phyloP scores from a whole-genome alignment of 2,329 filamentous ascomycete species.

The Plenodomus lindquistii region DNA sequence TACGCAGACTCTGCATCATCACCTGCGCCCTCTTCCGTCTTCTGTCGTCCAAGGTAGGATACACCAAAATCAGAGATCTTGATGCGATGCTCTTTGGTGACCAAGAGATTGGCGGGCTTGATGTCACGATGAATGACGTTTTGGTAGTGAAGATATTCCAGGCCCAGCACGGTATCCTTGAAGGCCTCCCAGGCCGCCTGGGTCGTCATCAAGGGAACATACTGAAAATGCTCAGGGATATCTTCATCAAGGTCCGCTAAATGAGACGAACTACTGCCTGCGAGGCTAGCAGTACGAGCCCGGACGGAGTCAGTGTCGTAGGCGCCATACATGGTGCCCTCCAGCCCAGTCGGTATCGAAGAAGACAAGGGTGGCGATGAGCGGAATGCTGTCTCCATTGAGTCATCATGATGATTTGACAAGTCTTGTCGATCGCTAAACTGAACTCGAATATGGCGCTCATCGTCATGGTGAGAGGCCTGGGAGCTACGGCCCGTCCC shows the following conservation, averaged over 20 bases:
- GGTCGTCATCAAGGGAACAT: slow-evolving; percentile 90
- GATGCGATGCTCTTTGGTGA: slow-evolving; percentile 80
- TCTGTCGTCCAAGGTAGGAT: slow-evolving; percentile 90
- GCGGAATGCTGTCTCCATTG: slow-evolving; percentile 44
- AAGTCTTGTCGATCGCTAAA: slow-evolving; percentile 25
- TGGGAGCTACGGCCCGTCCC: slow-evolving; percentile 32
- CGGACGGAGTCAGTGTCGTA: slow-evolving; percentile 64
- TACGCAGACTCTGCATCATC: slow-evolving; percentile 79
- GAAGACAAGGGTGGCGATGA: slow-evolving; percentile 25
- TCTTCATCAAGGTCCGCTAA: slow-evolving; percentile 52
- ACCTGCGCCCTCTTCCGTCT: slow-evolving; percentile 76
- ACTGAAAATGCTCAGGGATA: slow-evolving; percentile 85
- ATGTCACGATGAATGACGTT: slow-evolving; percentile 57
- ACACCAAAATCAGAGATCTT: slow-evolving; percentile 99
- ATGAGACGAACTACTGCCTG: slow-evolving; percentile 71
- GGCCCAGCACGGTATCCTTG: slow-evolving; percentile 85
- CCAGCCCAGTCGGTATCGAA: slow-evolving; percentile 58
- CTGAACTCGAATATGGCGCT: slow-evolving; percentile 20
- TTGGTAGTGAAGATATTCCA: slow-evolving; percentile 77
- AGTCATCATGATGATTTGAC: slow-evolving; percentile 22
- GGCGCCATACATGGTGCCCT: slow-evolving; percentile 77
- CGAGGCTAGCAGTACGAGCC: slow-evolving; percentile 76
- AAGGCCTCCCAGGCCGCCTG: slow-evolving; percentile 82
- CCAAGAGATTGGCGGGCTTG: slow-evolving; percentile 78
- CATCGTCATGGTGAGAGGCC: slow-evolving; percentile 24